phyloP scores from a whole-genome alignment of 768 basidiomycete species.

The Panellus pusillus region DNA sequence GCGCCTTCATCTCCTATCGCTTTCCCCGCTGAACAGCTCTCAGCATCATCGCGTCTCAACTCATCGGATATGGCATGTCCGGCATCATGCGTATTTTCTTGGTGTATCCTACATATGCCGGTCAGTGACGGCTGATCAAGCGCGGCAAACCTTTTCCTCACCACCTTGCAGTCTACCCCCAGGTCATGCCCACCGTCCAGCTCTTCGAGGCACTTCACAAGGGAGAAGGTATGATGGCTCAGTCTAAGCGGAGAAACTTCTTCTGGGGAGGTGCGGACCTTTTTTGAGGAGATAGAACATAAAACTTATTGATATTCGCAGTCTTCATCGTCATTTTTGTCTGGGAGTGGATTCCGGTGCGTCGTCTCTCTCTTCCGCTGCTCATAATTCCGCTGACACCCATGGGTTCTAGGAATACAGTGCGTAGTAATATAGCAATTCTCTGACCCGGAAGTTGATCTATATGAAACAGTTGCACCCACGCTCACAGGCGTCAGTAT shows the following conservation, averaged over 20 bases:
- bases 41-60: slow-evolving; percentile 36
- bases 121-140: too few species aligned
- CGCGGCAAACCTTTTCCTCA: too few species aligned
- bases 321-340: slow-evolving; percentile 39
- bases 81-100: slow-evolving; percentile 43
- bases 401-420: slow-evolving; percentile 9
- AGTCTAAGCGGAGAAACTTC: slow-evolving; percentile 42
- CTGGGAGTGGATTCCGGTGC: slow-evolving; percentile 43
- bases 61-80: slow-evolving; percentile 40
- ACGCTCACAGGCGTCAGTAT: slow-evolving; percentile 49
- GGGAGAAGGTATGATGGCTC: slow-evolving; percentile 39
- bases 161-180: slow-evolving; percentile 34
- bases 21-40: not conserved
- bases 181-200: slow-evolving; percentile 39
- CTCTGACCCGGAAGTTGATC: too few species aligned
- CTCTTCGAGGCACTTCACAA: slow-evolving; percentile 45
- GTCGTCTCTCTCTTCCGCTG: not conserved
- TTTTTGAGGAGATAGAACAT: not conserved
- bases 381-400: not conserved
- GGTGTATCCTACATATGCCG: slow-evolving; percentile 46
- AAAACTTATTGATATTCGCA: too few species aligned
- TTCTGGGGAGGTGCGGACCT: slow-evolving; percentile 38
- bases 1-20: not conserved
- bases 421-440: not conserved
- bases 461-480: too few species aligned